A percentile compares a stretch with the other conserved stretches of the same genome.
Conservation (phyloP, 1,284 basidiomycete genomes). For the Apiotrichum porosum region DNA sequence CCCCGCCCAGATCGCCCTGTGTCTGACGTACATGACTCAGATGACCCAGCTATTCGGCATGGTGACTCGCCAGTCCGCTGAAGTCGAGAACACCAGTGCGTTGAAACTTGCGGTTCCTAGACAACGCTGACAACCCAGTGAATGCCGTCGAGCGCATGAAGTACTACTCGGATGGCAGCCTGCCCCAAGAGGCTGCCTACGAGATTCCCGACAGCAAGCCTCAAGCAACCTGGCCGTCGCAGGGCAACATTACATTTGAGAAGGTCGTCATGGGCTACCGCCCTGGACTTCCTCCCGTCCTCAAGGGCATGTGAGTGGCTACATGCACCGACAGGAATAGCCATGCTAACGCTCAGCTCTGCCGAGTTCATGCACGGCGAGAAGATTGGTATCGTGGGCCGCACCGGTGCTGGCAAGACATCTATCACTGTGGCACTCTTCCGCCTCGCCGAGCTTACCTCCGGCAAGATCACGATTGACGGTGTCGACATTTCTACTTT, state of each 20-base stretch:
- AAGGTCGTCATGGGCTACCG: conserved; percentile 50
- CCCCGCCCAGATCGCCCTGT: conserved; percentile 65
- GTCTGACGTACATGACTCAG: conserved; percentile 61
- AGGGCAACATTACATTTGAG: conserved; percentile 40
- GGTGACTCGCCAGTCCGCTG: conserved; percentile 56
- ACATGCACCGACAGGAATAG: fast-evolving
- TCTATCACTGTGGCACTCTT: conserved; percentile 54
- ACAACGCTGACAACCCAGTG: conserved; percentile 41
- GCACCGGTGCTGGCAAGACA: conserved; percentile 56
- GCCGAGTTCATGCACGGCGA: conserved; percentile 44
- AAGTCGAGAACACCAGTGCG: conserved; percentile 56
- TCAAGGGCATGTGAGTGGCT: conserved; percentile 49
- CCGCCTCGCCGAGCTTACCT: conserved; percentile 49
- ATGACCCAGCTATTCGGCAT: conserved; percentile 54
- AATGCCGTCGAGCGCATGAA: conserved; percentile 68
- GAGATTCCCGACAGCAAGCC: conserved; percentile 58
- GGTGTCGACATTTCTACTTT: conserved; percentile 50
- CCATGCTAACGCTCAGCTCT: conserved; percentile 1
- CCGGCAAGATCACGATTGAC: conserved; percentile 49
- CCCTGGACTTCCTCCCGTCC: conserved; percentile 49
- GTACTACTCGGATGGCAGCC: conserved; percentile 56
- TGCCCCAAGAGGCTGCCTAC: conserved; percentile 62
- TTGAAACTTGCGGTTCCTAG: neutral
- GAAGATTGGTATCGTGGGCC: conserved; percentile 54
- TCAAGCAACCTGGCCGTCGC: conserved; percentile 44